Percentiles rank a stretch among this genome's conserved stretches.
These are phyloP conservation scores for Allantophomopsis cytisporea DNA, from an alignment of 2,329 filamentous ascomycete genomes.

Conservation along the genomic window DNA sequence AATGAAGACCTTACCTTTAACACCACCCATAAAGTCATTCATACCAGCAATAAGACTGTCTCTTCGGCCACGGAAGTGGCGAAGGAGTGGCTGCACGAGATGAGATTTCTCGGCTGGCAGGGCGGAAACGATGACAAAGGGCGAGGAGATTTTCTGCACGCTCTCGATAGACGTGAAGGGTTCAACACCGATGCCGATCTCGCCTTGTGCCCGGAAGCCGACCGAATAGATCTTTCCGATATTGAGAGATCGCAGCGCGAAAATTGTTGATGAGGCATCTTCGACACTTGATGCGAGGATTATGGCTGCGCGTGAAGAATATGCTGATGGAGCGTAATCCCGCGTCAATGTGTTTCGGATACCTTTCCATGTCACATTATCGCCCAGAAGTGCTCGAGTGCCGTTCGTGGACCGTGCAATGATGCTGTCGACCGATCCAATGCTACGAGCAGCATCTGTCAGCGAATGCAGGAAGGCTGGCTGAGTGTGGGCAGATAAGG, in stretches of 20 bases:
- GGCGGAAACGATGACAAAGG: slow-evolving; percentile 72
- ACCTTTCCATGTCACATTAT: slow-evolving; percentile 78
- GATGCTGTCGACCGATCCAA: slow-evolving; percentile 74
- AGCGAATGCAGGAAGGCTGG: slow-evolving; percentile 45
- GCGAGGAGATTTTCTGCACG: slow-evolving; percentile 65
- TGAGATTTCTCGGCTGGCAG: slow-evolving; percentile 67
- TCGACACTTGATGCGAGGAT: slow-evolving; percentile 60
- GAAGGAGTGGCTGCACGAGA: slow-evolving; percentile 63
- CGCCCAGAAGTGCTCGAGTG: slow-evolving; percentile 50
- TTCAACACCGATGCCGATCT: slow-evolving; percentile 51
- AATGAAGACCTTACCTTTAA: slow-evolving; percentile 55
- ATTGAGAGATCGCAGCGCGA: slow-evolving; percentile 61
- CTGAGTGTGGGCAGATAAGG: slow-evolving; percentile 37
- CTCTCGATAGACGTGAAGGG: slow-evolving; percentile 60
- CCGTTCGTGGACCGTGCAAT: slow-evolving; percentile 40
- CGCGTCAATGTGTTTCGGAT: slow-evolving; percentile 70
- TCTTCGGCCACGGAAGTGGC: slow-evolving; percentile 46
- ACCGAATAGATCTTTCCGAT: slow-evolving; percentile 75
- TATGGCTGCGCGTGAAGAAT: slow-evolving; percentile 61
- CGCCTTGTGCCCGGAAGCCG: slow-evolving; percentile 55
- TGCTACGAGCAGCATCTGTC: slow-evolving; percentile 64
- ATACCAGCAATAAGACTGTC: slow-evolving; percentile 16
- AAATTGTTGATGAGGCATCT: slow-evolving; percentile 67
- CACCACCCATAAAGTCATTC: slow-evolving; percentile 2
- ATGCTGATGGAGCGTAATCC: slow-evolving; percentile 73